These are phyloP conservation scores for Amanita rimosa DNA, from an alignment of 768 basidiomycete species.

Conservation along the genomic window DNA sequence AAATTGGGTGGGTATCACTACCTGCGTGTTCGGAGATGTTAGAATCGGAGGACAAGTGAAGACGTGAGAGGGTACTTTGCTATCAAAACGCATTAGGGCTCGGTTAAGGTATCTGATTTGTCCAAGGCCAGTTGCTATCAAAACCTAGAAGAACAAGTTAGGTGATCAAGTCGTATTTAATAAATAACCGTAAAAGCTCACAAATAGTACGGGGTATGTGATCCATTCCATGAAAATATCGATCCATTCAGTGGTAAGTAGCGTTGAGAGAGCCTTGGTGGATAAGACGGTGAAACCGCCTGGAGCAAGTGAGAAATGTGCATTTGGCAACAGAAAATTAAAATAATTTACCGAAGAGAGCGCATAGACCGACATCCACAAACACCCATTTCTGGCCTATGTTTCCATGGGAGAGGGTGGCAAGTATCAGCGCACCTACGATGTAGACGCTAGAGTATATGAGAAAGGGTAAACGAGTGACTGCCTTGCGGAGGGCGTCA, in stretches of 20 bases:
- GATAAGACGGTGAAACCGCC: constrained; percentile 93
- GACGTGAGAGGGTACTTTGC: constrained; percentile 43
- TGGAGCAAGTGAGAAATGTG: constrained; percentile 14
- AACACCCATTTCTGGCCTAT: constrained; percentile 61
- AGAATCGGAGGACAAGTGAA: background rate
- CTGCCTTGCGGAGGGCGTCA: constrained; percentile 52
- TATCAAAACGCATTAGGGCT: constrained; percentile 87
- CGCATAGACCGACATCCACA: constrained; percentile 83
- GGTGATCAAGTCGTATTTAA: background rate
- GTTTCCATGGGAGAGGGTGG: constrained; percentile 51
- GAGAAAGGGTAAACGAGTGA: constrained; percentile 63
- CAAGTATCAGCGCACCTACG: constrained; percentile 43
- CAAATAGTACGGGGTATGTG: constrained; percentile 69
- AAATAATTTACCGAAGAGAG: constrained; percentile 58
- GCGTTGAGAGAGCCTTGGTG: constrained; percentile 84
- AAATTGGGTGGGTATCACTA: constrained; percentile 92
- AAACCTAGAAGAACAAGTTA: constrained; percentile 33
- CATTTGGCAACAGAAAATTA: background rate
- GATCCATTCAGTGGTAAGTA: constrained; percentile 71
- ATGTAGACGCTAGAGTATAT: constrained; percentile 61
- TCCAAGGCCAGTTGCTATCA: constrained; percentile 64
- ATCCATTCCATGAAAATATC: constrained; percentile 72
- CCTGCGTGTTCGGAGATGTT: constrained; percentile 24
- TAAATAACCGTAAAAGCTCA: constrained; percentile 26
- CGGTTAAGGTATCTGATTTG: constrained; percentile 79